Conservation (phyloP, 495 filamentous ascomycete species). For the Aspergillus incahuasiensis region DNA sequence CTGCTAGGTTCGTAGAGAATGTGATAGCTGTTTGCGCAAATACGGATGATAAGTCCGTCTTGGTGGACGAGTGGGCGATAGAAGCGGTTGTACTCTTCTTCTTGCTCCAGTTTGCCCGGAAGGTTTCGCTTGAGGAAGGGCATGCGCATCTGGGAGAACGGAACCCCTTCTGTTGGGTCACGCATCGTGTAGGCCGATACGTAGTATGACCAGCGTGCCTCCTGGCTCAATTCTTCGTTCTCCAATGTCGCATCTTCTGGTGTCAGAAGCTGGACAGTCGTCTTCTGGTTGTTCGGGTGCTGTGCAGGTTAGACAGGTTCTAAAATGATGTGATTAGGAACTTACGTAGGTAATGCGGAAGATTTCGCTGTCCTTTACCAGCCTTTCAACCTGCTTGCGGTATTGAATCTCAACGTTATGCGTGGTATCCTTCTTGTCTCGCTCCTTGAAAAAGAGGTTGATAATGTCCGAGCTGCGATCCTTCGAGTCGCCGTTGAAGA, state of each 20-base stretch:
- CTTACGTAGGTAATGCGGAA: constrained; percentile 82
- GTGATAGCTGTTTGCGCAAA: constrained; percentile 77
- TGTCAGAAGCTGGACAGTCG: constrained; percentile 65
- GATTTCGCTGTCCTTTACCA: constrained; percentile 83
- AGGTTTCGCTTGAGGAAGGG: constrained; percentile 73
- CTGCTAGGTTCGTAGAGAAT: constrained; percentile 72
- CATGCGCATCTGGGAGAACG: constrained; percentile 56
- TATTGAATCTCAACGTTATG: constrained; percentile 79
- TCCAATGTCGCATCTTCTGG: constrained; percentile 79
- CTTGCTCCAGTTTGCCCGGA: constrained; percentile 48
- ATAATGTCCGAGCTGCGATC: constrained; percentile 88
- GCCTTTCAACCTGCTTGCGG: constrained; percentile 79
- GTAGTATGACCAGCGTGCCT: constrained; percentile 83
- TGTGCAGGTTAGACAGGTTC: constrained; percentile 19
- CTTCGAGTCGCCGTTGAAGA: constrained; percentile 75
- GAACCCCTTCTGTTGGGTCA: constrained; percentile 84
- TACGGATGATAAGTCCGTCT: constrained; percentile 72
- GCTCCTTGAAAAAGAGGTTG: constrained; percentile 74
- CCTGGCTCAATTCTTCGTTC: constrained; percentile 50
- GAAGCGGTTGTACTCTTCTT: constrained; percentile 45
- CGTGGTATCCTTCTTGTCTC: constrained; percentile 74
- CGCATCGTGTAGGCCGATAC: constrained; percentile 83
- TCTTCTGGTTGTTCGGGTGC: constrained; percentile 54
- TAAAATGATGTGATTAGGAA: background rate
- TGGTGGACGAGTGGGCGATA: constrained; percentile 55